phyloP scores from a whole-genome alignment of 495 filamentous ascomycete species.

The Penicillium nucicola region DNA sequence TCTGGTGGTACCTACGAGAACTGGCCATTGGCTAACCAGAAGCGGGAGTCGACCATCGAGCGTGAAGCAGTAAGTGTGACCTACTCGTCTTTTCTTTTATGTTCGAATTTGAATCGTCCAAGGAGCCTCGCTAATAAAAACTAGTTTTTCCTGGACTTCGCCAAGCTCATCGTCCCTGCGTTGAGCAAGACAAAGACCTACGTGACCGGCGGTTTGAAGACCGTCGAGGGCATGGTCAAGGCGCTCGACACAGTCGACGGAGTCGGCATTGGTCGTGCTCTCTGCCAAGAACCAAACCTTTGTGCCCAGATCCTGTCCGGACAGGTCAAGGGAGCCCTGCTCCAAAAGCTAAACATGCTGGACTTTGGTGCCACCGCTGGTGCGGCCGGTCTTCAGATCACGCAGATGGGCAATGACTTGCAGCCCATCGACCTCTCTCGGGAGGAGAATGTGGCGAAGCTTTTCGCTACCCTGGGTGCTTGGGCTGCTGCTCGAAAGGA shows the following conservation, averaged over 20 bases:
- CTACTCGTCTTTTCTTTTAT: neutral
- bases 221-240: conserved; percentile 59
- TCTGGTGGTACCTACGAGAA: conserved; percentile 62
- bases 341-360: conserved; percentile 41
- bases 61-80: conserved; percentile 44
- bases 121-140: neutral
- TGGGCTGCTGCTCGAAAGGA: conserved; percentile 2
- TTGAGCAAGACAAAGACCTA: conserved; percentile 53
- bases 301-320: conserved; percentile 47
- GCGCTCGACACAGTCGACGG: conserved; percentile 56
- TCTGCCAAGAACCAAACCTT: conserved; percentile 49
- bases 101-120: neutral
- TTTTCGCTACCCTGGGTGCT: neutral
- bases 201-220: conserved; percentile 61
- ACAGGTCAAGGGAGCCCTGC: conserved; percentile 43
- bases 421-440: conserved; percentile 13
- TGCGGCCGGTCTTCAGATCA: conserved; percentile 25
- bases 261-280: conserved; percentile 52
- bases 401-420: conserved; percentile 10
- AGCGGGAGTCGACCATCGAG: conserved; percentile 50
- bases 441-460: conserved; percentile 6
- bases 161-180: conserved; percentile 54
- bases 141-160: conserved; percentile 63
- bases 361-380: conserved; percentile 44
- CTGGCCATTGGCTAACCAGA: conserved; percentile 40